Evolutionary conservation across 129 eudicot species (phyloP).

Genomic region (Oenanthe sinensis): DNA sequence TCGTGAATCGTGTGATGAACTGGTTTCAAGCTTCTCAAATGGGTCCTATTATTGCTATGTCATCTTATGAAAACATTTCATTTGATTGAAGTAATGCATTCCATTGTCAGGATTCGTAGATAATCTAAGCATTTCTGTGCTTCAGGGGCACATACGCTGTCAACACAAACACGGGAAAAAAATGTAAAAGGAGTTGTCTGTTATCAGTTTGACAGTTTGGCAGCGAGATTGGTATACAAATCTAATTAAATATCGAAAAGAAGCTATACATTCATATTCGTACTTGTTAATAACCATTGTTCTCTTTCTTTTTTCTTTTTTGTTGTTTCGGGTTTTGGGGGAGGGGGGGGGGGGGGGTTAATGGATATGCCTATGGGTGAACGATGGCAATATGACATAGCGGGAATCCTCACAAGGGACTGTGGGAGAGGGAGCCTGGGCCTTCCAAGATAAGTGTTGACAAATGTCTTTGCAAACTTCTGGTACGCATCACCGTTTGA

Average conservation of each 20-base stretch:
- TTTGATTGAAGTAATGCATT: neutral
- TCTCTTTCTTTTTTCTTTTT: neutral
- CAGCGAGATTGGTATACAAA: neutral
- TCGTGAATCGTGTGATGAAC: slow-evolving; percentile 63
- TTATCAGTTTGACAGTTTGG: neutral
- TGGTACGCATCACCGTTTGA: too few species aligned
- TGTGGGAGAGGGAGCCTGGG: neutral
- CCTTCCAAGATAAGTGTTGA: neutral
- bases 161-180: neutral
- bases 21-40: slow-evolving; percentile 99
- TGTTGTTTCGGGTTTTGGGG: too few species aligned
- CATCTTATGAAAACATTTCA: neutral
- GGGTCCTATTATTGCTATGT: slow-evolving; percentile 2
- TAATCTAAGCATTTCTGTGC: neutral
- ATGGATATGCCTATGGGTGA: too few species aligned
- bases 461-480: neutral
- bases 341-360: too few species aligned
- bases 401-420: too few species aligned
- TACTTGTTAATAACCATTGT: neutral
- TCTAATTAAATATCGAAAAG: neutral
- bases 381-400: too few species aligned
- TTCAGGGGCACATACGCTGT: neutral
- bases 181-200: neutral
- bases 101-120: neutral
- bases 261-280: neutral